A percentile compares a stretch with the other conserved stretches of the same genome.
Conservation (phyloP, 2,329 filamentous ascomycete genomes). For the Gnomoniopsis smithogilvyi region DNA sequence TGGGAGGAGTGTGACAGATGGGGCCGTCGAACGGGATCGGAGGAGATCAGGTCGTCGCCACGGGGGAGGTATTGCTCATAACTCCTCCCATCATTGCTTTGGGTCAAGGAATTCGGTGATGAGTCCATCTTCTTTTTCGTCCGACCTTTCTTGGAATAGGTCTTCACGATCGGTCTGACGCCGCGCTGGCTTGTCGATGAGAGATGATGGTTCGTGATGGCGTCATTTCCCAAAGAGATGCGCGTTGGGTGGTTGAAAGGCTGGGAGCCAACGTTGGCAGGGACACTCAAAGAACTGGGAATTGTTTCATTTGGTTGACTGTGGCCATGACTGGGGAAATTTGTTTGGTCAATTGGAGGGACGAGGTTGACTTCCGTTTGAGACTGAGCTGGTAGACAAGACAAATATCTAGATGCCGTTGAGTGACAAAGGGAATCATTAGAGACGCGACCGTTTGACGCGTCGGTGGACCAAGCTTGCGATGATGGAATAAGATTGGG, state of each 20-base stretch:
- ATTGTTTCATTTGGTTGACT: not conserved
- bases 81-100: constrained; percentile 54
- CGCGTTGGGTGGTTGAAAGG: not conserved
- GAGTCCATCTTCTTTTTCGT: constrained; percentile 35
- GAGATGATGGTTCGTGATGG: not conserved
- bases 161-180: not conserved
- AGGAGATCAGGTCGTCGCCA: constrained; percentile 19
- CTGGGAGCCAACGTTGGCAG: not conserved
- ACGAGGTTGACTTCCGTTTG: not conserved
- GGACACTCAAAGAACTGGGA: not conserved
- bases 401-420: not conserved
- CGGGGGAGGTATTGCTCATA: constrained; percentile 42
- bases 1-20: not conserved
- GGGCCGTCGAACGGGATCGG: constrained; percentile 24
- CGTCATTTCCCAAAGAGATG: not conserved
- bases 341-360: not conserved
- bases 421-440: not conserved
- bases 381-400: not conserved
- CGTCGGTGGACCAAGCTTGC: not conserved
- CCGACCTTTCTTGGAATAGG: not conserved
- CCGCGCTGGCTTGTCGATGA: not conserved
- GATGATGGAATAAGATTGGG: not conserved
- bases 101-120: constrained; percentile 54
- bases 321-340: not conserved
- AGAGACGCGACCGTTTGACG: constrained; percentile 14